A percentile compares a stretch with the other conserved stretches of the same genome.
Conservation (phyloP, 441 rosid species). For the Bocquillonia castaneifolia region DNA sequence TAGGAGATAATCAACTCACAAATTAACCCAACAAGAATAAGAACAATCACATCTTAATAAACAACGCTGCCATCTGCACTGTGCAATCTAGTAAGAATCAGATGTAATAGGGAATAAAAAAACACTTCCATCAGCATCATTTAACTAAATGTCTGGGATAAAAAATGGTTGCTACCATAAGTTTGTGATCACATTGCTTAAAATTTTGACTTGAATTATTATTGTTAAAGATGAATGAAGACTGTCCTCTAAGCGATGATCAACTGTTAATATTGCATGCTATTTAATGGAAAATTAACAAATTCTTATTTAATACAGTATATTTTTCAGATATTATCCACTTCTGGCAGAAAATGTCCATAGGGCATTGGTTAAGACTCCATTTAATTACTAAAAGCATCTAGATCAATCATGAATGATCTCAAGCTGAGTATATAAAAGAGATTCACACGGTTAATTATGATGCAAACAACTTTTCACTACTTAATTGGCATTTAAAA, state of each 20-base stretch:
- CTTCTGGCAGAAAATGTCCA: background rate
- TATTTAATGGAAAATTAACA: background rate
- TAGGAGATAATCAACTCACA: background rate
- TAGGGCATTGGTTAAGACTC: background rate
- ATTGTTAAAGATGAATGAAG: background rate
- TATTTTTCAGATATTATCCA: background rate
- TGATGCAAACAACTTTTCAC: background rate
- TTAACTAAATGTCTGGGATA: background rate
- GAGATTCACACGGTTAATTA: background rate
- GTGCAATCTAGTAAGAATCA: background rate
- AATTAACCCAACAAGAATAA: background rate
- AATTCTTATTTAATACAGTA: background rate
- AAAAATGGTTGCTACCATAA: background rate
- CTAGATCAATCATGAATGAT: background rate
- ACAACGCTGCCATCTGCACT: background rate
- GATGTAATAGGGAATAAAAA: background rate
- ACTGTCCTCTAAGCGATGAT: background rate
- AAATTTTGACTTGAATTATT: background rate
- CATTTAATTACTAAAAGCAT: background rate
- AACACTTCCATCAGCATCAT: background rate
- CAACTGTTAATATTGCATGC: background rate
- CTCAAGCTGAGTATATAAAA: background rate
- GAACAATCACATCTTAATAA: background rate
- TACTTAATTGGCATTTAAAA: constrained; percentile 4
- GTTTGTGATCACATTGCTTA: background rate